Conservation (phyloP, 2,329 filamentous ascomycete genomes). For the Talaromyces sp. region DNA sequence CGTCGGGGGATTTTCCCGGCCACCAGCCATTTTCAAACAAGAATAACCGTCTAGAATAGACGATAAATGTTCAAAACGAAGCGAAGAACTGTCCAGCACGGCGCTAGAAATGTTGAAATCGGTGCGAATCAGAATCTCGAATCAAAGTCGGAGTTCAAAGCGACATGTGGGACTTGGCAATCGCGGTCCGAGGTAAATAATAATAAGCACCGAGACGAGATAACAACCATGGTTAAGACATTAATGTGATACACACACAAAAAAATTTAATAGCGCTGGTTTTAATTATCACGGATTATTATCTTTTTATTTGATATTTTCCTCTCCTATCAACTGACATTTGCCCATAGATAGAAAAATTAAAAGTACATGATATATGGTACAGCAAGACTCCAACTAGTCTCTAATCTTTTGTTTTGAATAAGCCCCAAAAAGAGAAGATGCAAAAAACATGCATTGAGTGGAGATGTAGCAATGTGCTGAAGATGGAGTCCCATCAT, state of each 20-base stretch:
- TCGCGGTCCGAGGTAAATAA: not conserved
- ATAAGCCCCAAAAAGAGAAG: not conserved
- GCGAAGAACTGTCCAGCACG: not conserved
- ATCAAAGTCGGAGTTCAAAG: not conserved
- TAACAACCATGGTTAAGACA: too few relatives aligned
- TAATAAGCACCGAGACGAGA: not conserved
- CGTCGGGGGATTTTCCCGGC: not conserved
- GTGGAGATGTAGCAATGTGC: conserved; percentile 10
- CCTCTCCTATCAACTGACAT: not conserved
- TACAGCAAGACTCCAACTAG: conserved; percentile 1
- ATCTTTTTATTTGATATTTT: not conserved
- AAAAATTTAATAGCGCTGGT: not conserved
- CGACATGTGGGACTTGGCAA: not conserved
- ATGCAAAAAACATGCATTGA: conserved; percentile 9
- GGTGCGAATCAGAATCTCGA: not conserved
- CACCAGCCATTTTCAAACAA: not conserved
- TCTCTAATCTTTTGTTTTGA: conserved; percentile 7
- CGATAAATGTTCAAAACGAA: not conserved
- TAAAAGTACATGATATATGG: conserved; percentile 6
- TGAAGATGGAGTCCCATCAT: not conserved
- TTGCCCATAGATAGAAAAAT: not conserved
- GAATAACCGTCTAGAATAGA: not conserved
- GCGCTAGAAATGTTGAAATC: not conserved
- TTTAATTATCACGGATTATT: not conserved
- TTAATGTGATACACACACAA: not conserved